These are phyloP conservation scores for Pseudopyricularia javanii DNA, from an alignment of 2,329 filamentous ascomycete genomes.

Conservation along the genomic window DNA sequence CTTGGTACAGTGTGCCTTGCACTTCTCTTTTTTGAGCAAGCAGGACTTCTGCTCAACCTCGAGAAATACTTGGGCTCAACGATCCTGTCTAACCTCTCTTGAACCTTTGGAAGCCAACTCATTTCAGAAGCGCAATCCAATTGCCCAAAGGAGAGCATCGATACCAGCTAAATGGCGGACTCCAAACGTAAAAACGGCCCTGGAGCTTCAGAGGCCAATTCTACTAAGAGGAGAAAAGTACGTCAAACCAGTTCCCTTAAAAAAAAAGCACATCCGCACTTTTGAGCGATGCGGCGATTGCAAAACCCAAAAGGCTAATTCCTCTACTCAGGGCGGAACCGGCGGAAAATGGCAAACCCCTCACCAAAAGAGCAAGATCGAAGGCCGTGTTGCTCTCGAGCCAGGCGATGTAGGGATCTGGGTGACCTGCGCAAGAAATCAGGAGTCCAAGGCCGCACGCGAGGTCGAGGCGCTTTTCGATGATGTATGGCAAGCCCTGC, in stretches of 20 bases:
- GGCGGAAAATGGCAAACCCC: constrained; percentile 50
- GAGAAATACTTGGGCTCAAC: no score
- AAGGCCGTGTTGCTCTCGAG: constrained; percentile 38
- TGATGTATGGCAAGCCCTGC: constrained; percentile 31
- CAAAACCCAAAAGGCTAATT: not conserved
- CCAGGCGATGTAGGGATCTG: constrained; percentile 64
- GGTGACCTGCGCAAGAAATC: constrained; percentile 63
- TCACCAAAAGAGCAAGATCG: constrained; percentile 39
- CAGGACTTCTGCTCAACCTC: no score
- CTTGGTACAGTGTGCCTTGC: no score
- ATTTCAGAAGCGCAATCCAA: no score
- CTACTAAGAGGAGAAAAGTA: constrained; percentile 33
- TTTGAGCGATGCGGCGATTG: not conserved
- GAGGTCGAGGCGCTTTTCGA: constrained; percentile 57
- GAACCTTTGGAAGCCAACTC: no score
- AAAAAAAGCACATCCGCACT: not conserved
- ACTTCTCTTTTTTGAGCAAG: no score
- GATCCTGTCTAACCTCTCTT: no score
- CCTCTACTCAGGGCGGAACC: constrained; percentile 29
- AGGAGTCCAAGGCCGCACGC: constrained; percentile 55
- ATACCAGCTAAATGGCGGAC: not conserved
- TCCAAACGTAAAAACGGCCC: constrained; percentile 1
- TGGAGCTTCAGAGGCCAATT: not conserved
- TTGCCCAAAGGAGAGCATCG: not conserved
- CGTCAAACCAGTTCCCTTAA: not conserved